phyloP scores from a whole-genome alignment of 768 basidiomycete genomes.

The Chalciporus piperatus region DNA sequence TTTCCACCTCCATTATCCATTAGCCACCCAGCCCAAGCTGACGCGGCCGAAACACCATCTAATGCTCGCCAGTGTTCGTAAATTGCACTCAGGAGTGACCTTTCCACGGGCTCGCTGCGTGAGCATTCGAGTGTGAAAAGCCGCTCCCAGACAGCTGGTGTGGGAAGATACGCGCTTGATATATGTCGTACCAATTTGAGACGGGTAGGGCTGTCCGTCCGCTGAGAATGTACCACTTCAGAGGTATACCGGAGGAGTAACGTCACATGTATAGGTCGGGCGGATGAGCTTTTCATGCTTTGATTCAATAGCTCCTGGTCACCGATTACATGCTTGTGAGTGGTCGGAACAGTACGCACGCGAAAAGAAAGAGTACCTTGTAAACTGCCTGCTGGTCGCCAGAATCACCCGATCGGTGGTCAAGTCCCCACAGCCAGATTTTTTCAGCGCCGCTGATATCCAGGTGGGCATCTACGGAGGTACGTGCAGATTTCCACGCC shows the following conservation, averaged over 20 bases:
- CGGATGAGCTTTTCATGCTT: slow-evolving; percentile 43
- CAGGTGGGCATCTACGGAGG: slow-evolving; percentile 24
- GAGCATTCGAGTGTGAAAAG: slow-evolving; percentile 36
- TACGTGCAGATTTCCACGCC: slow-evolving; percentile 47
- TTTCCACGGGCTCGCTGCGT: slow-evolving; percentile 16
- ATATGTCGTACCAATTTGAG: slow-evolving; percentile 39
- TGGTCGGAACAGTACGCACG: neutral
- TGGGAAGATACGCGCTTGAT: slow-evolving; percentile 41
- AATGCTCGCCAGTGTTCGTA: slow-evolving; percentile 44
- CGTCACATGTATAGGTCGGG: slow-evolving; percentile 42
- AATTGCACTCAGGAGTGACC: slow-evolving; percentile 21
- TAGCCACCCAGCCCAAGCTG: slow-evolving; percentile 50
- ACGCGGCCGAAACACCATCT: slow-evolving; percentile 37
- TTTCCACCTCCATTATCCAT: slow-evolving; percentile 38
- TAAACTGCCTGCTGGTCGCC: slow-evolving; percentile 24
- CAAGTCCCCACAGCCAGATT: slow-evolving; percentile 59
- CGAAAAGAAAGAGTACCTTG: slow-evolving; percentile 30
- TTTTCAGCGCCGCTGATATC: slow-evolving; percentile 29
- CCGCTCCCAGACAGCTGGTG: slow-evolving; percentile 41
- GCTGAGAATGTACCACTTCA: slow-evolving; percentile 25
- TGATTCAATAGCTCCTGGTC: slow-evolving; percentile 43
- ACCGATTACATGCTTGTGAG: slow-evolving; percentile 3
- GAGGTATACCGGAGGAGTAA: slow-evolving; percentile 47
- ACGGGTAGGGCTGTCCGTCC: slow-evolving; percentile 14
- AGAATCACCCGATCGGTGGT: slow-evolving; percentile 14